Percentiles rank a stretch among this genome's conserved stretches.
These are phyloP conservation scores for Vachellia collinsii DNA, from an alignment of 306 rosid genomes.

Conservation along the genomic window DNA sequence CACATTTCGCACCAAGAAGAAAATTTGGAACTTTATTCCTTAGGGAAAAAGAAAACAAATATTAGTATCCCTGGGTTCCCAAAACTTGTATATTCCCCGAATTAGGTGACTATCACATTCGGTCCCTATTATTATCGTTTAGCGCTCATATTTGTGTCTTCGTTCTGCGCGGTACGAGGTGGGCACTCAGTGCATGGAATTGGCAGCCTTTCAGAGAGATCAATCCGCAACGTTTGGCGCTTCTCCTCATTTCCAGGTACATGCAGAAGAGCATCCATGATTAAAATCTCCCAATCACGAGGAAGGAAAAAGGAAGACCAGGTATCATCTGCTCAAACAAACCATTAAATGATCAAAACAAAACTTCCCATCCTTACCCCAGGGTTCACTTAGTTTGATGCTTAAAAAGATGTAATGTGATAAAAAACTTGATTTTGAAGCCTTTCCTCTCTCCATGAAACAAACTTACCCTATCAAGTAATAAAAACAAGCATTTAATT, in stretches of 20 bases:
- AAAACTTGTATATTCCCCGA: conserved; percentile 5
- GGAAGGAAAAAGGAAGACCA: conserved; percentile 74
- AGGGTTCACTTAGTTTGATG: not conserved
- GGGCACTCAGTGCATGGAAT: conserved; percentile 56
- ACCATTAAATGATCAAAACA: conserved; percentile 24
- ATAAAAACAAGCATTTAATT: conserved; percentile 17
- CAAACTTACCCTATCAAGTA: not conserved
- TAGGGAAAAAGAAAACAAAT: conserved; percentile 13
- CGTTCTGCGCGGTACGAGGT: conserved; percentile 41
- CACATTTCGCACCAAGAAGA: conserved; percentile 15
- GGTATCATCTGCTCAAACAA: conserved; percentile 57
- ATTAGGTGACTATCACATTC: conserved; percentile 1
- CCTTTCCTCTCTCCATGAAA: not conserved
- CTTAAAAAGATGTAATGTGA: not conserved
- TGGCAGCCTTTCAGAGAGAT: conserved; percentile 50
- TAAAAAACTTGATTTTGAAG: not conserved
- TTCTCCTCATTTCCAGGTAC: conserved; percentile 81
- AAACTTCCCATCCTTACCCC: not conserved
- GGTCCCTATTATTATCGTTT: conserved; percentile 34
- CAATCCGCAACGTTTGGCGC: conserved; percentile 66
- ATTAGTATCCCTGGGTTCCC: conserved; percentile 19
- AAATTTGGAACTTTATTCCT: conserved; percentile 40
- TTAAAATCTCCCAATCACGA: conserved; percentile 86
- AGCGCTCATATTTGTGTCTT: conserved; percentile 51
- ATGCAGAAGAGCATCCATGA: conserved; percentile 92